Percentiles rank a stretch among this genome's conserved stretches.
These are phyloP conservation scores for Anthracocystis panici-leucophaei DNA, from an alignment of 1,284 basidiomycete genomes.

Conservation along the genomic window DNA sequence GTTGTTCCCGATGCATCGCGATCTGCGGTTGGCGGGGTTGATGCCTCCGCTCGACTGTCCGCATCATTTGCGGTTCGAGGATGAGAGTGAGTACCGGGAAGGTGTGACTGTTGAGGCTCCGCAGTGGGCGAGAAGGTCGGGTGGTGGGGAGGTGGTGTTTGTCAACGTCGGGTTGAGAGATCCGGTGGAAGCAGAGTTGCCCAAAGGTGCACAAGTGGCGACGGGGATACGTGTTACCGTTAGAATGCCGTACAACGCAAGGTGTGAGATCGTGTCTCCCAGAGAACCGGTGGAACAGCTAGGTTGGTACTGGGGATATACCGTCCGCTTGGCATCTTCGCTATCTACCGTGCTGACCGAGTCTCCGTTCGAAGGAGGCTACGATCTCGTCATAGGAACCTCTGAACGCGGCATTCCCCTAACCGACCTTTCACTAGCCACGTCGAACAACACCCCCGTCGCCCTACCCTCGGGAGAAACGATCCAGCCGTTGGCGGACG, in stretches of 20 bases:
- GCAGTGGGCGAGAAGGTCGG: constrained; percentile 34
- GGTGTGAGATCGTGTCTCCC: constrained; percentile 58
- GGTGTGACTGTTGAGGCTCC: constrained; percentile 58
- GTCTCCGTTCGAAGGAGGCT: constrained; percentile 42
- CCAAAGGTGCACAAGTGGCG: constrained; percentile 13
- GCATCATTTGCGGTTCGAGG: constrained; percentile 66
- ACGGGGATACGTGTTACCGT: constrained; percentile 63
- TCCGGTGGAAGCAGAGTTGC: constrained; percentile 46
- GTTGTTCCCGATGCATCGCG: constrained; percentile 68
- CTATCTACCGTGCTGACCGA: constrained; percentile 50
- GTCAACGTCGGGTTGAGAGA: constrained; percentile 66
- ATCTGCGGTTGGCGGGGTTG: constrained; percentile 66
- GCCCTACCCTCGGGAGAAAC: constrained; percentile 22
- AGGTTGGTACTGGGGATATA: constrained; percentile 69
- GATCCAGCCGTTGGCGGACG: constrained; percentile 12
- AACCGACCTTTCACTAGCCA: constrained; percentile 32
- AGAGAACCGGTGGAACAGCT: constrained; percentile 55
- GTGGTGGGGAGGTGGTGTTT: constrained; percentile 25
- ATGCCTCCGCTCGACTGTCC: constrained; percentile 69
- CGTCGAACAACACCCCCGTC: constrained; percentile 14
- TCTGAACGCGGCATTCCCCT: constrained; percentile 62
- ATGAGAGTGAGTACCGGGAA: constrained; percentile 64
- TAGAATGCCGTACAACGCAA: constrained; percentile 36
- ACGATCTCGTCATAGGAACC: constrained; percentile 68
- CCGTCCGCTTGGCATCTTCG: constrained; percentile 54